phyloP scores from a whole-genome alignment of 352 stramenopile species.

The Pythium scleroteichum region DNA sequence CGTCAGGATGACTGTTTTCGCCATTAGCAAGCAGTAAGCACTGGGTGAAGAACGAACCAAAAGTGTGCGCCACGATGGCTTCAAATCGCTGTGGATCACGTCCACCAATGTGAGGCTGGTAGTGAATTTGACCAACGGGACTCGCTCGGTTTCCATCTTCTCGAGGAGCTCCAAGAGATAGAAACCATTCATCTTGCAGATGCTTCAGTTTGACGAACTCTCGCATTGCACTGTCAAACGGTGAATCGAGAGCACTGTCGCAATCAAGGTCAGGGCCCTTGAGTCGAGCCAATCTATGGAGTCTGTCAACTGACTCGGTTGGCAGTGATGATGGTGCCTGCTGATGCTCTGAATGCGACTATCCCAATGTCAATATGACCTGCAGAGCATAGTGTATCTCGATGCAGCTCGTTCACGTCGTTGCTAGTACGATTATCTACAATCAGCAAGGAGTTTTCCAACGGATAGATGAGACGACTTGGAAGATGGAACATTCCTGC shows the following conservation, averaged over 20 bases:
- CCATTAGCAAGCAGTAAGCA: constrained; percentile 26
- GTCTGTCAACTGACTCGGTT: too few relatives aligned
- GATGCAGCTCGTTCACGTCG: too few relatives aligned
- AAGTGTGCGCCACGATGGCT: constrained; percentile 45
- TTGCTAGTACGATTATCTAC: too few relatives aligned
- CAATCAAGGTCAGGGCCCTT: neutral
- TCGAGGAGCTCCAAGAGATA: constrained; percentile 1
- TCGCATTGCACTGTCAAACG: constrained; percentile 25
- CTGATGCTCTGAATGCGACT: too few relatives aligned
- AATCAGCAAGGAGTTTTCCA: neutral
- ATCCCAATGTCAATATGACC: too few relatives aligned
- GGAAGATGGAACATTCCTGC: constrained; percentile 16
- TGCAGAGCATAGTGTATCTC: too few relatives aligned
- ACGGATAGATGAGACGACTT: neutral
- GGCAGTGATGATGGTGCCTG: too few relatives aligned
- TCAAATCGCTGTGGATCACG: constrained; percentile 15
- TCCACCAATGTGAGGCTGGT: neutral
- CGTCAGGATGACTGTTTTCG: neutral
- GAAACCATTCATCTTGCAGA: constrained; percentile 23
- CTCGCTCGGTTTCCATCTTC: neutral
- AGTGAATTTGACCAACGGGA: constrained; percentile 1
- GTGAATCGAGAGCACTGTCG: constrained; percentile 16
- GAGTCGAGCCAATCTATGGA: too few relatives aligned
- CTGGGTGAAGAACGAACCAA: constrained; percentile 53
- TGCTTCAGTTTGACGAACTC: constrained; percentile 8